Conservation (phyloP, 2,329 filamentous ascomycete genomes). For the Trichoderma pleuroti region DNA sequence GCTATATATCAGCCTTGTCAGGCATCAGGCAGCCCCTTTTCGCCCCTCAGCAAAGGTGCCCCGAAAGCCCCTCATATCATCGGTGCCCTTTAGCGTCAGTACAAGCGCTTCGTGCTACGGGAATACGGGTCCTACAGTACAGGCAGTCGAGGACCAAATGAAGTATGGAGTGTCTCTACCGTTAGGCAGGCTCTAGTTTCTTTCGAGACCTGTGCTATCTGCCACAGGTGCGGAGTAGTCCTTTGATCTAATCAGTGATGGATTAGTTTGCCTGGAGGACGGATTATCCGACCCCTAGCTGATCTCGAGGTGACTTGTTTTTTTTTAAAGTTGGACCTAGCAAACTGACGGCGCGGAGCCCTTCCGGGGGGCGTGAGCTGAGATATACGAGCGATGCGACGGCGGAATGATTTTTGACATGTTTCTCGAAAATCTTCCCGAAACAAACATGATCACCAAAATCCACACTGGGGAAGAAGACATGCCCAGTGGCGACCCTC, state of each 20-base stretch:
- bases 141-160: not conserved
- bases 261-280: not conserved
- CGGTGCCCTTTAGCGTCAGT: not conserved
- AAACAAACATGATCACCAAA: not conserved
- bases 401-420: not conserved
- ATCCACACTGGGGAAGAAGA: not conserved
- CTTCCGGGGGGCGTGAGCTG: not conserved
- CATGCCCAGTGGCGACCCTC: not conserved
- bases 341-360: not conserved
- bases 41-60: conserved; percentile 6
- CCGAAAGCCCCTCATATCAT: not conserved
- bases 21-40: conserved; percentile 12
- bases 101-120: not conserved
- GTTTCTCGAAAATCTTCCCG: conserved; percentile 2
- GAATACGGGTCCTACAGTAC: not conserved
- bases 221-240: not conserved
- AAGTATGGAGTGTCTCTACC: not conserved
- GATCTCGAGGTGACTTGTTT: not conserved
- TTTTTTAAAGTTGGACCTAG: conserved; percentile 8
- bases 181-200: not conserved
- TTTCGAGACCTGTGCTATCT: not conserved
- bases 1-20: conserved; percentile 14
- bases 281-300: conserved; percentile 12
- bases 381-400: conserved; percentile 6
- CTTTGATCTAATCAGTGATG: not conserved